Percentiles rank a stretch among this genome's conserved stretches.
Conservation (phyloP, 2,329 filamentous ascomycete genomes). For the Penicillium digitatum region DNA sequence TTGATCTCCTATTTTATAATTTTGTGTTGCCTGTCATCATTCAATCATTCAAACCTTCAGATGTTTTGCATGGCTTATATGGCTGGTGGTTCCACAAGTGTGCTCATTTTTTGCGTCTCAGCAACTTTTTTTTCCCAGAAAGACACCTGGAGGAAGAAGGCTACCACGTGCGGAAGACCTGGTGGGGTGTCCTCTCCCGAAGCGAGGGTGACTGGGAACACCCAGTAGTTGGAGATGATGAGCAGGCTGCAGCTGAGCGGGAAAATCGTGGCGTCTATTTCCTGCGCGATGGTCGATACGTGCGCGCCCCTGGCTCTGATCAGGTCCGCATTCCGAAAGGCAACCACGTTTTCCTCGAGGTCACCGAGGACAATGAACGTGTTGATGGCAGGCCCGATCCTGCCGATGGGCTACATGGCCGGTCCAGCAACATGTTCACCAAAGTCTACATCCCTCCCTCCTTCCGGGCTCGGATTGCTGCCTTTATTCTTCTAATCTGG, state of each 20-base stretch:
- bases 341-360: constrained; percentile 72
- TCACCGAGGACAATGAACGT: constrained; percentile 63
- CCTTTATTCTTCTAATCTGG: constrained; percentile 91
- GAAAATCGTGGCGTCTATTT: constrained; percentile 49
- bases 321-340: constrained; percentile 91
- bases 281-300: constrained; percentile 71
- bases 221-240: constrained; percentile 34
- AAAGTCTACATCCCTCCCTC: constrained; percentile 78
- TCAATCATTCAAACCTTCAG: constrained; percentile 77
- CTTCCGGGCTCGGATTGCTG: constrained; percentile 73
- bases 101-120: constrained; percentile 73
- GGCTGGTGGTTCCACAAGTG: constrained; percentile 94
- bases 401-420: constrained; percentile 57
- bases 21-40: constrained; percentile 88
- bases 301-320: constrained; percentile 89
- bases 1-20: constrained; percentile 94
- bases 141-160: constrained; percentile 79
- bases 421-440: constrained; percentile 60
- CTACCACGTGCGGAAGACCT: constrained; percentile 57
- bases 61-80: constrained; percentile 79
- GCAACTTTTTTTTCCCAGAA: constrained; percentile 90
- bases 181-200: constrained; percentile 44
- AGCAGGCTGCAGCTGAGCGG: constrained; percentile 39
- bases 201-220: constrained; percentile 39
- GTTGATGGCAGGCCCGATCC: constrained; percentile 57